A percentile compares a stretch with the other conserved stretches of the same genome.
These are phyloP conservation scores for Conticribra guillardii DNA, from an alignment of 108 stramenopile species.

Conservation along the genomic window DNA sequence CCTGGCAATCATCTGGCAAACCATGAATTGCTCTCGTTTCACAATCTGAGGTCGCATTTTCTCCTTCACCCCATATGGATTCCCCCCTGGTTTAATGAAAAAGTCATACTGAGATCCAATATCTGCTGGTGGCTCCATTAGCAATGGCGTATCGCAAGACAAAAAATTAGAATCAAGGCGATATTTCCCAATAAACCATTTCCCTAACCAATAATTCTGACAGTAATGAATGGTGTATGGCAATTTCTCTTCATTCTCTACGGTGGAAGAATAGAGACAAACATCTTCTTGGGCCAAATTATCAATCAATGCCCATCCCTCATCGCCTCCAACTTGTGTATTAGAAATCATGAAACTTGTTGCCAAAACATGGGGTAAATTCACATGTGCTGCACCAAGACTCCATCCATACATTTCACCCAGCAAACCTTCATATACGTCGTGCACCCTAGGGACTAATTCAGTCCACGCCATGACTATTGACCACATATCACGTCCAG, in stretches of 20 bases:
- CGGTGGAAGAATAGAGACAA: slow-evolving; percentile 51
- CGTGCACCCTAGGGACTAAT: slow-evolving; percentile 69
- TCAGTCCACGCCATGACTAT: slow-evolving; percentile 72
- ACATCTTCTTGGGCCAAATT: slow-evolving; percentile 41
- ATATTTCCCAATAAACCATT: slow-evolving; percentile 81
- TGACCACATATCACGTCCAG: slow-evolving; percentile 71
- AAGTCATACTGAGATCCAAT: slow-evolving; percentile 56
- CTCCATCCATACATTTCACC: slow-evolving; percentile 94
- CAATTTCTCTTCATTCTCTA: slow-evolving; percentile 37
- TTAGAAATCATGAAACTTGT: slow-evolving; percentile 79
- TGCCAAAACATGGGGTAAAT: slow-evolving; percentile 64
- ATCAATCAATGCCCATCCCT: slow-evolving; percentile 73
- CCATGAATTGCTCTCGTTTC: slow-evolving; percentile 72
- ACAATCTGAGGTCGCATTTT: slow-evolving; percentile 35
- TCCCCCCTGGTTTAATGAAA: slow-evolving; percentile 54
- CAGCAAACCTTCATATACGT: slow-evolving; percentile 69
- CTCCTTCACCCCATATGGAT: slow-evolving; percentile 36
- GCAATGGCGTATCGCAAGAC: slow-evolving; percentile 69
- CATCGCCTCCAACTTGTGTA: slow-evolving; percentile 42
- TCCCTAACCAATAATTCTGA: slow-evolving; percentile 59
- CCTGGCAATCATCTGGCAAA: slow-evolving; percentile 68
- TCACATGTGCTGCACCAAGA: slow-evolving; percentile 81
- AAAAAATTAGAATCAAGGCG: slow-evolving; percentile 73
- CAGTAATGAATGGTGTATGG: slow-evolving; percentile 66
- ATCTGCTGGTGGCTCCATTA: slow-evolving; percentile 68